A percentile compares a stretch with the other conserved stretches of the same genome.
Conservation (phyloP, 768 basidiomycete genomes). For the Psilocybe subaeruginosa region DNA sequence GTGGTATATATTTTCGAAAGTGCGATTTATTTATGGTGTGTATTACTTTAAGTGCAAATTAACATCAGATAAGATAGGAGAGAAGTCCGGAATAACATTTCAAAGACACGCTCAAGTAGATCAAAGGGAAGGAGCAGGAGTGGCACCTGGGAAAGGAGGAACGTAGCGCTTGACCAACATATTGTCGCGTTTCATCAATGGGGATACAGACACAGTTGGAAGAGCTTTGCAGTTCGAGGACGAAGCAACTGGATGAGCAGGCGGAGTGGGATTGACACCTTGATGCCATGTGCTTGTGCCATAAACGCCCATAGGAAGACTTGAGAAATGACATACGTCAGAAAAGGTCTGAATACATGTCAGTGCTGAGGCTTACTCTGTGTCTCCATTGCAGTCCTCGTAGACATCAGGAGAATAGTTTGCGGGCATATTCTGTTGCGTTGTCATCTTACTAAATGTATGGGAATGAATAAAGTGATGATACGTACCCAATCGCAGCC, state of each 20-base stretch:
- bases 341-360: background rate
- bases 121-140: background rate
- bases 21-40: no score
- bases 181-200: constrained; percentile 18
- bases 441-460: constrained; percentile 21
- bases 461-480: background rate
- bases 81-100: background rate
- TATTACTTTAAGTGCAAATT: no score
- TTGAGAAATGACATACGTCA: constrained; percentile 17
- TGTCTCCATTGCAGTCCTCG: constrained; percentile 67
- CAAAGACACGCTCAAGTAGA: background rate
- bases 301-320: constrained; percentile 71
- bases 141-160: constrained; percentile 3
- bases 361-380: constrained; percentile 39
- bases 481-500: constrained; percentile 54
- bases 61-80: no score
- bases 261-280: constrained; percentile 58
- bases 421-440: constrained; percentile 70
- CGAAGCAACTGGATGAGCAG: constrained; percentile 57
- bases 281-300: constrained; percentile 74
- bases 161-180: constrained; percentile 6
- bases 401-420: constrained; percentile 62
- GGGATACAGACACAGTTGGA: constrained; percentile 35
- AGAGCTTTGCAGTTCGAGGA: constrained; percentile 65
- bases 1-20: no score